Evolutionary conservation across 139 green algal genomes (phyloP).

Genomic region (Helicosporidium sp.): DNA sequence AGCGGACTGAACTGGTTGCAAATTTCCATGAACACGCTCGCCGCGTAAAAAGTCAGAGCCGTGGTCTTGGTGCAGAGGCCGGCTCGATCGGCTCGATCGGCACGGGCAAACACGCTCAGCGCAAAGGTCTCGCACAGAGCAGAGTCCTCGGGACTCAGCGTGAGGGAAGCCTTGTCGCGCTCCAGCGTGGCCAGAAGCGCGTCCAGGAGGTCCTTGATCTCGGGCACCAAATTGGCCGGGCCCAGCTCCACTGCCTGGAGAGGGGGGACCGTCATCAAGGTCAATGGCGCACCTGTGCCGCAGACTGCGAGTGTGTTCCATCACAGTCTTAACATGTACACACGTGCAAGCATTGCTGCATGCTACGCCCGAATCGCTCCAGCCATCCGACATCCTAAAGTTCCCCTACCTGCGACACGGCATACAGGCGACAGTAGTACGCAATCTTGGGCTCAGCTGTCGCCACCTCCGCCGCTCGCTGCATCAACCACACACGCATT

Average conservation of each 20-base stretch:
- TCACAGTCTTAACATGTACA: too few species aligned
- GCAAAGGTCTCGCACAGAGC: slow-evolving; percentile 50
- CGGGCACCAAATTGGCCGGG: slow-evolving; percentile 24
- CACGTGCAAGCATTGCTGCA: too few species aligned
- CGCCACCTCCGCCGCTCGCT: slow-evolving; percentile 18
- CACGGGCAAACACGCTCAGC: slow-evolving; percentile 43
- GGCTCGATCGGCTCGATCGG: slow-evolving; percentile 43
- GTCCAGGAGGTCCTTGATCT: slow-evolving; percentile 34
- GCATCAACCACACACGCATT: not conserved
- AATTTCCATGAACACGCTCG: slow-evolving; percentile 68
- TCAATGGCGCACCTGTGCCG: not conserved
- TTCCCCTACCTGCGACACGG: slow-evolving; percentile 36
- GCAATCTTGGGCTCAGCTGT: slow-evolving; percentile 44
- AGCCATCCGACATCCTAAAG: too few species aligned
- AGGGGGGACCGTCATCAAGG: not conserved
- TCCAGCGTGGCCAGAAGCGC: slow-evolving; percentile 30
- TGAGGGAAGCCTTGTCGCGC: slow-evolving; percentile 28
- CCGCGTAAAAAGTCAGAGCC: slow-evolving; percentile 61
- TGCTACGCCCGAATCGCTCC: too few species aligned
- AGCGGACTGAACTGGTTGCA: slow-evolving; percentile 51
- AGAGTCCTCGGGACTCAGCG: slow-evolving; percentile 14
- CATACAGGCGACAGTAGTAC: slow-evolving; percentile 60
- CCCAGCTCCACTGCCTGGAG: slow-evolving; percentile 13
- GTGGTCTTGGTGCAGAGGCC: slow-evolving; percentile 43
- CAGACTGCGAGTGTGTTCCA: too few species aligned